Conservation (phyloP, 2,329 filamentous ascomycete genomes). For the Aspergillus bombycis region DNA sequence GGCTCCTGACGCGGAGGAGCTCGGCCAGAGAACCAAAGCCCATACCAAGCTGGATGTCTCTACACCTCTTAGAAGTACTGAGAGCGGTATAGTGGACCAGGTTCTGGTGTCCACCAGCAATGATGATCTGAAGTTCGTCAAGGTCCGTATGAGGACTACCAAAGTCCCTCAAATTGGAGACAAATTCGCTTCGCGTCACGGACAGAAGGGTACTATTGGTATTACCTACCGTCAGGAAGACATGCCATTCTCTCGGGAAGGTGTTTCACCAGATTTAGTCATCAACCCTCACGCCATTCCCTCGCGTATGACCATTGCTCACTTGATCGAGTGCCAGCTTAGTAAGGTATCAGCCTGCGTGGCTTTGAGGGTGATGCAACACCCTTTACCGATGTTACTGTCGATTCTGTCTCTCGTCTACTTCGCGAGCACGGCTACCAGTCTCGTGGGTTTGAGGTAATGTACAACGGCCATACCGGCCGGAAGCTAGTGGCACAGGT, state of each 20-base stretch:
- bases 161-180: constrained; percentile 99
- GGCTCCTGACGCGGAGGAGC: constrained; percentile 86
- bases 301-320: constrained; percentile 99
- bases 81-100: constrained; percentile 94
- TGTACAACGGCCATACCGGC: constrained; percentile 98
- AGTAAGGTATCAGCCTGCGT: constrained; percentile 94
- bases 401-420: constrained; percentile 86
- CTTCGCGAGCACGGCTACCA: constrained; percentile 91
- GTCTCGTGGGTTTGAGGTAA: constrained; percentile 93
- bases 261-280: constrained; percentile 91
- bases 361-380: constrained; percentile 97
- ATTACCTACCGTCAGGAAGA: constrained; percentile 97
- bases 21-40: constrained; percentile 85
- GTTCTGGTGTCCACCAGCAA: constrained; percentile 93
- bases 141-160: constrained; percentile 94
- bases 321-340: constrained; percentile 98
- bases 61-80: constrained; percentile 89
- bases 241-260: constrained; percentile 95
- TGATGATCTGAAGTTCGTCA: constrained; percentile 93
- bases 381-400: constrained; percentile 96
- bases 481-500: constrained; percentile 91
- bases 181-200: constrained; percentile 98
- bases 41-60: constrained; percentile 96
- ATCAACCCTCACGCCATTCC: constrained; percentile 99
- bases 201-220: constrained; percentile 98